Evolutionary conservation across 1,284 basidiomycete genomes (phyloP), one percentile per base, ranked within the genome.

Genomic region (Tylopilus orsonianus): DNA sequence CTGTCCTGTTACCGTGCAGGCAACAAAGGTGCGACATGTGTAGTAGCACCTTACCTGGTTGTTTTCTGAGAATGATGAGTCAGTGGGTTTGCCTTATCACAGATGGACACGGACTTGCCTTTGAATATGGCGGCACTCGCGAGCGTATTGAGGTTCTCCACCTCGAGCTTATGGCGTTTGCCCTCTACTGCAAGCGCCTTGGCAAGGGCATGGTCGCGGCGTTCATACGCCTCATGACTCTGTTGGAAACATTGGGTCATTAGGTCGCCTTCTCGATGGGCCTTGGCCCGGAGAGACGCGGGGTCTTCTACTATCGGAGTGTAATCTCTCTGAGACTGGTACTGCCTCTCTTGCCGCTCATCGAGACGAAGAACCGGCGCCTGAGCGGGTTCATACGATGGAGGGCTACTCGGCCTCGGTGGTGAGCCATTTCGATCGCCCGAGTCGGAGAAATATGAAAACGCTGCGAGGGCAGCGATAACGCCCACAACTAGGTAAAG

Each of bases 61-160:
- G 20, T 65, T 65, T 33, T 59, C 62, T 65, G 47, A 26, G 35
- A n/a, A 14, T 8, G 2, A 5, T 8, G 45, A 6, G 19, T 41
- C 14, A 50, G 44, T 26, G 8, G n/a, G 37, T 22, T 26, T 22
- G 18, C 16, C 16, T 14, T 6, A 8, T 18, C 14, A 23, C 18
- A n/a, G 9, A 43, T 8, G 22, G 16, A 8, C 9, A 14, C 3
- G 32, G 1, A 22, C 58, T 49, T 56, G 91, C 90, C 83, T 43
- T 72, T 68, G 63, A 85, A 98, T 55, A 97, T 95, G 87, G 87
- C 93, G 47, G 88, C 80, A 46, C 85, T 83, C 3, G 95, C 96
- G 69, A 94, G 71, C 53, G 77, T 79, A 67, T 98, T 90, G 56
- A 94, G 44, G 30, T 77, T 68, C 54, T 93, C 85, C 86, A 92